Evolutionary conservation across 2,329 filamentous ascomycete genomes (phyloP), one percentile per base, ranked within the genome.

Genomic region (Colletotrichum sp.): DNA sequence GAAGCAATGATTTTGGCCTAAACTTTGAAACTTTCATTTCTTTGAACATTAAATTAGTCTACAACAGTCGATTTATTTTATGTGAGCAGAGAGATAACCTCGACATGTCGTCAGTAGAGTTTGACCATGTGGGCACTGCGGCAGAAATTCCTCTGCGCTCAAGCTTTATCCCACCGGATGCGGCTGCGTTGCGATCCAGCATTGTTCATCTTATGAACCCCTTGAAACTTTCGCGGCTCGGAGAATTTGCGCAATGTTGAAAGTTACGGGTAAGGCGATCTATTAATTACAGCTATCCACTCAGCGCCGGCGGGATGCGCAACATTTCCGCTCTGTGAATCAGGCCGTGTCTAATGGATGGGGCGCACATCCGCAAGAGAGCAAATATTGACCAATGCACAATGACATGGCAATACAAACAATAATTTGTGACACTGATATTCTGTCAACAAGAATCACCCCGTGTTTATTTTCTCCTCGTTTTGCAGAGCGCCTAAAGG

Each of bases 11-110:
- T 22, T 24, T 52, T 22, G n/a, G n/a, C n/a, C 44, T 24, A 52
- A 22, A 0, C 44, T 5, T 13, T 22, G 10, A 8, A 22, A 52
- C 10, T 22, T 52, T 8, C n/a, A 22, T 8, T 13, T 52, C 10
- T 12, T 22, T 7, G 3, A 52, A 13, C 9, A 7, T 5, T 0
- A 52, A 24, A 3, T 22, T 22, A 0, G 6, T 52, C n/a, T 24
- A 8, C n/a, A 22, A 10, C 6, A 13, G 22, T 4, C 12, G n/a
- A 24, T 22, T 52, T 13, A 6, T 22, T 22, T 0, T 13, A 22
- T 52, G 10, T 24, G 44, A 13, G 44, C n/a, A 52, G 44, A 52
- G 44, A 52, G 44, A 22, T 7, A 52, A 52, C n/a, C 44, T 52
- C 10, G 44, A 52, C n/a, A 52, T 52, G 44, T 52, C 44, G 44